phyloP scores from a whole-genome alignment of 2,329 filamentous ascomycete genomes.

The Talaromyces albobiverticillius region DNA sequence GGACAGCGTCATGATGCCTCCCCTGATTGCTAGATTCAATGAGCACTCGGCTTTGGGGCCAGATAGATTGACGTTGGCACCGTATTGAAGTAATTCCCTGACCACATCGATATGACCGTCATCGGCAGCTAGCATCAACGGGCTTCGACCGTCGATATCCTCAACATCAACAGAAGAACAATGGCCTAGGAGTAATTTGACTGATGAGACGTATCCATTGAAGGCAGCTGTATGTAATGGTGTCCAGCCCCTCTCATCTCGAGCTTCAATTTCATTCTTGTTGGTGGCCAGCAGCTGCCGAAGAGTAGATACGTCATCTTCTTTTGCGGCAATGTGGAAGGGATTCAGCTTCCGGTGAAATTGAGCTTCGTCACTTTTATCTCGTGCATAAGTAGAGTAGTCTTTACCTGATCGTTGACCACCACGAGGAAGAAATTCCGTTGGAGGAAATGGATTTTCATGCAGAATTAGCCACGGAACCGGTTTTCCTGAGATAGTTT shows the following conservation, averaged over 20 bases:
- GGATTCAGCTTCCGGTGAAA: too few relatives aligned
- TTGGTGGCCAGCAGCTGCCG: not conserved
- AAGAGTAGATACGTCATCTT: not conserved
- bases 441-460: not conserved
- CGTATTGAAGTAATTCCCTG: not conserved
- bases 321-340: not conserved
- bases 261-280: not conserved
- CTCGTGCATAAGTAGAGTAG: too few relatives aligned
- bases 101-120: not conserved
- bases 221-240: conserved; percentile 1
- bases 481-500: not conserved
- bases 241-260: not conserved
- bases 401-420: not conserved
- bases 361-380: too few relatives aligned
- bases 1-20: not conserved
- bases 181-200: not conserved
- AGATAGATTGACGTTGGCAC: conserved; percentile 3
- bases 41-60: not conserved
- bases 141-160: not conserved
- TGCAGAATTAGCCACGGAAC: not conserved
- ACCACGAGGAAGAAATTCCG: too few relatives aligned
- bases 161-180: not conserved
- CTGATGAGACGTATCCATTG: not conserved
- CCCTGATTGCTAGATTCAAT: not conserved
- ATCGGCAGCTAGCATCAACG: not conserved